phyloP scores from a whole-genome alignment of 2,329 filamentous ascomycete species.

The Fusarium fracticaudum region DNA sequence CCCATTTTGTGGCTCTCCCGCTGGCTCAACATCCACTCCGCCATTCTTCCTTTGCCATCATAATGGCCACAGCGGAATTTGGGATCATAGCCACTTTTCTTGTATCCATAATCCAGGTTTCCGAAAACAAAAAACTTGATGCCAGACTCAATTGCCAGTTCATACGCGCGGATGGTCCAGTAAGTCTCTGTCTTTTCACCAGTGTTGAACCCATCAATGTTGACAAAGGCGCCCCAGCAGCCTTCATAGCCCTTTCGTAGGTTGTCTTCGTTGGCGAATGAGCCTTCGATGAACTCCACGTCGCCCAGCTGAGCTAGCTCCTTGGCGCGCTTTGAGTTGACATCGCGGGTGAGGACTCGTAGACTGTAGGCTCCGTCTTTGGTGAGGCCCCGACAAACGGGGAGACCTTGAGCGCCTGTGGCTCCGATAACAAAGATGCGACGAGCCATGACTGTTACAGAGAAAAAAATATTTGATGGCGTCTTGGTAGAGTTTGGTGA shows the following conservation, averaged over 20 bases:
- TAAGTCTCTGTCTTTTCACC: slow-evolving; percentile 25
- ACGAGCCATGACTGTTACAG: not conserved
- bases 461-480: rapidly evolving
- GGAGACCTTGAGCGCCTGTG: slow-evolving; percentile 17
- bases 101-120: slow-evolving; percentile 59
- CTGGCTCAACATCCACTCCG: slow-evolving; percentile 56
- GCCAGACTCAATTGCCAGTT: slow-evolving; percentile 6
- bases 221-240: slow-evolving; percentile 9
- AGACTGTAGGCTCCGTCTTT: slow-evolving; percentile 3
- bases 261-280: slow-evolving; percentile 4
- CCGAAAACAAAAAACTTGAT: slow-evolving; percentile 57
- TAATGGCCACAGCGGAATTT: slow-evolving; percentile 60
- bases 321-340: not conserved
- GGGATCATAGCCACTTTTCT: slow-evolving; percentile 58
- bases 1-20: not conserved
- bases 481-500: rapidly evolving
- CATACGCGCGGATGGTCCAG: slow-evolving; percentile 11
- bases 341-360: slow-evolving; percentile 13
- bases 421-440: slow-evolving; percentile 16
- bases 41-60: slow-evolving; percentile 57
- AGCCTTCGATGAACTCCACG: not conserved
- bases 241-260: slow-evolving; percentile 1
- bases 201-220: slow-evolving; percentile 16
- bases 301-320: not conserved
- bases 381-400: slow-evolving; percentile 4